These are phyloP conservation scores for Boletus rufocinnamomeus DNA, from an alignment of 768 basidiomycete species.

Conservation along the genomic window DNA sequence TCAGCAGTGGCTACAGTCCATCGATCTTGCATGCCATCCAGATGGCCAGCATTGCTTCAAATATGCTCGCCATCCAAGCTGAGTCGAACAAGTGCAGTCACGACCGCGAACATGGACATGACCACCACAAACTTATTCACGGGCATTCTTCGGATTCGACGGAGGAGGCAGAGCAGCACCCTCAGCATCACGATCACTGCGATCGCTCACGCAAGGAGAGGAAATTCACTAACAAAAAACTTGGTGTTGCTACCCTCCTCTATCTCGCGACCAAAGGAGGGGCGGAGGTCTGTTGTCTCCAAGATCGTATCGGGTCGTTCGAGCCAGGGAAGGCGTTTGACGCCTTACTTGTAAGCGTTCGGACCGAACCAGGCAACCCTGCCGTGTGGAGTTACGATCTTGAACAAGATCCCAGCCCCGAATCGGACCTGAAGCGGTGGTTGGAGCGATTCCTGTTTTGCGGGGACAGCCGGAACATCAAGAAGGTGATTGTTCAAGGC, in stretches of 20 bases:
- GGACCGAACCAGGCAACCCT: constrained; percentile 53
- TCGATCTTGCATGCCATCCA: constrained; percentile 79
- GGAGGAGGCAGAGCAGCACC: not conserved
- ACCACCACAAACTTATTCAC: not conserved
- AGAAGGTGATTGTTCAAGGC: constrained; percentile 83
- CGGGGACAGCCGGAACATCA: constrained; percentile 85
- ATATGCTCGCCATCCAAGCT: constrained; percentile 60
- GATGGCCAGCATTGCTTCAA: constrained; percentile 78
- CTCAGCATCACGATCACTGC: not conserved
- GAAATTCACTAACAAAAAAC: constrained; percentile 56
- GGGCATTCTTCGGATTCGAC: not conserved
- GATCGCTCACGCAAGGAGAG: constrained; percentile 7
- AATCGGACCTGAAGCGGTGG: constrained; percentile 48
- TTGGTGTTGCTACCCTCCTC: constrained; percentile 74
- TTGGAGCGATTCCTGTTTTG: constrained; percentile 86
- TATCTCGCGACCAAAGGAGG: constrained; percentile 94
- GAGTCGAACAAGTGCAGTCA: constrained; percentile 14
- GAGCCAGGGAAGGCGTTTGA: constrained; percentile 85
- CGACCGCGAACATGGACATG: not conserved
- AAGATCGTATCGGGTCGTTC: constrained; percentile 73
- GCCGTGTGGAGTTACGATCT: constrained; percentile 51
- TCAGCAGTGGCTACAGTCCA: constrained; percentile 82
- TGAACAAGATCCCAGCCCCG: constrained; percentile 35
- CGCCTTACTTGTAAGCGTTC: constrained; percentile 72
- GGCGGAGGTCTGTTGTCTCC: constrained; percentile 76